These are phyloP conservation scores for Dalechampia spathulata DNA, from an alignment of 441 rosid genomes.

Conservation along the genomic window DNA sequence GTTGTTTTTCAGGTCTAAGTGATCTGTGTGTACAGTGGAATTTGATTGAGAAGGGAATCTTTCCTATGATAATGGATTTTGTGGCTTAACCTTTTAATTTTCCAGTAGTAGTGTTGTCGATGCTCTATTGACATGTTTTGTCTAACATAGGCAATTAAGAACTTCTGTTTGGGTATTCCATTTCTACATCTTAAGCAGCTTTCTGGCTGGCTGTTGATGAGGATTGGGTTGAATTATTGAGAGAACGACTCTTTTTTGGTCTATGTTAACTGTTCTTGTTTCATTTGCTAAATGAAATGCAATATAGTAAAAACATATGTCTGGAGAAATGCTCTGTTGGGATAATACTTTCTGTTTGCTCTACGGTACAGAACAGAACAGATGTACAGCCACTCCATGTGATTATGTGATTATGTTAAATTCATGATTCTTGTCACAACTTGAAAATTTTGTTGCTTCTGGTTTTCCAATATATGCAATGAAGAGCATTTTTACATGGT, in stretches of 20 bases:
- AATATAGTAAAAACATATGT: not conserved
- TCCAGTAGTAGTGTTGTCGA: not conserved
- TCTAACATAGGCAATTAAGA: not conserved
- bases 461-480: not conserved
- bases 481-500: not conserved
- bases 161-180: constrained; percentile 1
- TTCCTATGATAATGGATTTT: not conserved
- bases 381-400: too few species aligned
- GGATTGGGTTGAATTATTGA: not conserved
- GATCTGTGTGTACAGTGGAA: not conserved
- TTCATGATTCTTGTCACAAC: too few species aligned
- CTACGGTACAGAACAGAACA: too few species aligned
- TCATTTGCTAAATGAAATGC: not conserved
- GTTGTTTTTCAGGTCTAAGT: not conserved
- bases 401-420: too few species aligned
- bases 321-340: not conserved
- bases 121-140: not conserved
- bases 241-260: not conserved
- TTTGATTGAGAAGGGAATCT: constrained; percentile 1
- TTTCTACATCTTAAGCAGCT: not conserved
- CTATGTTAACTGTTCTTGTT: not conserved
- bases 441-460: too few species aligned
- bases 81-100: not conserved
- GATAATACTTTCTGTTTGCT: not conserved
- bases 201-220: not conserved